phyloP scores from a whole-genome alignment of 73 alveolate species.

The Paramecium caudatum region DNA sequence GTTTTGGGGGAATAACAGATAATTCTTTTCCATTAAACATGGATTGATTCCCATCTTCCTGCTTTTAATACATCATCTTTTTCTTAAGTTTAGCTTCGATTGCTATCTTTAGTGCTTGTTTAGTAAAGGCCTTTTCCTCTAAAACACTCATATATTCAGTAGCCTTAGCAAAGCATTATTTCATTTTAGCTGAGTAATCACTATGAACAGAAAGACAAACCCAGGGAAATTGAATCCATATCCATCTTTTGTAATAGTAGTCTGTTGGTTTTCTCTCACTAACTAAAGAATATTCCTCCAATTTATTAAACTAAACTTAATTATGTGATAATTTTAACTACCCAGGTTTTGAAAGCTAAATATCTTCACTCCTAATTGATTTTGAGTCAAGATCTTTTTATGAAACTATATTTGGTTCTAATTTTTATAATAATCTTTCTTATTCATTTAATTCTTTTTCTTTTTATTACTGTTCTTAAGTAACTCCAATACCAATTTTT shows the following conservation, averaged over 20 bases:
- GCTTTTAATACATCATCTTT: slow-evolving; percentile 75
- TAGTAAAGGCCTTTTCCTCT: slow-evolving; percentile 83
- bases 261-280: slow-evolving; percentile 75
- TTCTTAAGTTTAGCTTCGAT: slow-evolving; percentile 83
- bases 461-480: slow-evolving; percentile 45
- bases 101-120: slow-evolving; percentile 79
- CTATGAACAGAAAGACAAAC: slow-evolving; percentile 80
- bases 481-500: slow-evolving; percentile 70
- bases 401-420: background rate
- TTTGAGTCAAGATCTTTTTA: slow-evolving; percentile 20
- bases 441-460: slow-evolving; percentile 49
- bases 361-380: slow-evolving; percentile 51
- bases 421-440: background rate
- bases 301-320: background rate
- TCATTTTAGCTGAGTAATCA: slow-evolving; percentile 76
- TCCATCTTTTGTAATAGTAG: slow-evolving; percentile 87
- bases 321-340: slow-evolving; percentile 31
- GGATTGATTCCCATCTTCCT: background rate
- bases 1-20: slow-evolving; percentile 41
- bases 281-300: slow-evolving; percentile 1
- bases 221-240: slow-evolving; percentile 89
- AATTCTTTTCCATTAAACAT: slow-evolving; percentile 32
- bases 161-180: slow-evolving; percentile 80
- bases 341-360: slow-evolving; percentile 15
- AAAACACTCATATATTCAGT: slow-evolving; percentile 80